phyloP scores from a whole-genome alignment of 2,329 filamentous ascomycete genomes.

The Talaromyces sp. region DNA sequence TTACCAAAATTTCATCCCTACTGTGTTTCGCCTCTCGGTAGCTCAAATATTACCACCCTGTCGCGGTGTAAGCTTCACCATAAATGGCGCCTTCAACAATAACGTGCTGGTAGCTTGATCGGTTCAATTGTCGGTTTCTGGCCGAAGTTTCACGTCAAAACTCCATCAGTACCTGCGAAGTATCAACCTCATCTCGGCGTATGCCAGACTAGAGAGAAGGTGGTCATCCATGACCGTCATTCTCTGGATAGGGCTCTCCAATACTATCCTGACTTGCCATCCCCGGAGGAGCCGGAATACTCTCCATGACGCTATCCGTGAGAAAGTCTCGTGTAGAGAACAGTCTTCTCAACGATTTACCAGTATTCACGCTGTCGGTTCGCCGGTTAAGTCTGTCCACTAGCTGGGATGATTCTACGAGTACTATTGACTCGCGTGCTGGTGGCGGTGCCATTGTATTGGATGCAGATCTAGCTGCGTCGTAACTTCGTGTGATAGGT shows the following conservation, averaged over 20 bases:
- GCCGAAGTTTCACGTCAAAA: slow-evolving; percentile 44
- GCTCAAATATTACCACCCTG: background rate
- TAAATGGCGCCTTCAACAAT: slow-evolving; percentile 35
- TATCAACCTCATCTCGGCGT: slow-evolving; percentile 49
- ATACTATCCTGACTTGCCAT: slow-evolving; percentile 38
- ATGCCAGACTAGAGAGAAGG: slow-evolving; percentile 36
- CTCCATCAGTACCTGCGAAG: slow-evolving; percentile 47
- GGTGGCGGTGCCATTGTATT: slow-evolving; percentile 22
- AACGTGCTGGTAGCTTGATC: slow-evolving; percentile 35
- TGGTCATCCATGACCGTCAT: background rate
- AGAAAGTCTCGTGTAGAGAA: slow-evolving; percentile 37
- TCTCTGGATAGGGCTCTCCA: slow-evolving; percentile 34
- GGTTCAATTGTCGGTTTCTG: slow-evolving; percentile 25
- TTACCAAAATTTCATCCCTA: background rate
- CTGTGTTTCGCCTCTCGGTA: background rate
- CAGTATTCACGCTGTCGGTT: slow-evolving; percentile 14
- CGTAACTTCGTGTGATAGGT: slow-evolving; percentile 26
- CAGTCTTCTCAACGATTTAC: slow-evolving; percentile 22
- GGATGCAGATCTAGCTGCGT: slow-evolving; percentile 7
- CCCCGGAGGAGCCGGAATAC: slow-evolving; percentile 40
- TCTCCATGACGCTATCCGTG: slow-evolving; percentile 45
- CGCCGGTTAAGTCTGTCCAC: slow-evolving; percentile 27
- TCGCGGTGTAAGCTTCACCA: slow-evolving; percentile 16
- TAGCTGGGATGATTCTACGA: slow-evolving; percentile 43
- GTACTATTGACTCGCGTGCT: slow-evolving; percentile 30